Evolutionary conservation across 2,329 filamentous ascomycete genomes (phyloP).

Genomic region (Decorospora gaudefroyi): DNA sequence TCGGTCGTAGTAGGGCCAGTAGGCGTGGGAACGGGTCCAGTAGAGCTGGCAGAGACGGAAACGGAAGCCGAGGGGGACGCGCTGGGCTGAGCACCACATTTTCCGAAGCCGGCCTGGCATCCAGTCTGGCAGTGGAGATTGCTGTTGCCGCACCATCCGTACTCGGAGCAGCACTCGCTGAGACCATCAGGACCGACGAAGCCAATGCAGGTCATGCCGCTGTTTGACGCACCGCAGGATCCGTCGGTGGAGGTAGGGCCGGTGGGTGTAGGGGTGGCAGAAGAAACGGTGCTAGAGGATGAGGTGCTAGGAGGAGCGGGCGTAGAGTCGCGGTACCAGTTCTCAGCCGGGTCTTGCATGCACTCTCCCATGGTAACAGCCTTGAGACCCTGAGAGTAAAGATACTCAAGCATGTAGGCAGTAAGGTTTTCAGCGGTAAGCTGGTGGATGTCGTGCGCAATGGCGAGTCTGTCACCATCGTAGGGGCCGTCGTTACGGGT

Average conservation of each 20-base stretch:
- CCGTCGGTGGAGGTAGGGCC: constrained; percentile 28
- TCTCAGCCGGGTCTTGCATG: constrained; percentile 50
- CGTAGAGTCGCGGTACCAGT: constrained; percentile 55
- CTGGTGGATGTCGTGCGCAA: constrained; percentile 58
- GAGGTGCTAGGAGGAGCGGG: constrained; percentile 42
- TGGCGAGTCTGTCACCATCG: constrained; percentile 53
- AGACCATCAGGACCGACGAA: constrained; percentile 28
- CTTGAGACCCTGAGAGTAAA: constrained; percentile 47
- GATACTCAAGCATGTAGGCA: constrained; percentile 50
- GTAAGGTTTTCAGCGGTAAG: constrained; percentile 53
- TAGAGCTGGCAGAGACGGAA: constrained; percentile 34
- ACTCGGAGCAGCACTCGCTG: constrained; percentile 52
- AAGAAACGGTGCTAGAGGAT: constrained; percentile 15
- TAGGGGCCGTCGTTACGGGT: constrained; percentile 18
- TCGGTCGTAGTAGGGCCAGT: constrained; percentile 18
- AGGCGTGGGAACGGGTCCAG: constrained; percentile 37
- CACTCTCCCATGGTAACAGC: constrained; percentile 57
- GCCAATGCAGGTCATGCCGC: constrained; percentile 28
- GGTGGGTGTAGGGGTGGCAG: constrained; percentile 26
- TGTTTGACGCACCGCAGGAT: constrained; percentile 25
- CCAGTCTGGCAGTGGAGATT: constrained; percentile 32
- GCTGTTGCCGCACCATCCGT: constrained; percentile 47
- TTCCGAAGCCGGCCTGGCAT: constrained; percentile 27
- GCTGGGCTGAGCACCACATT: constrained; percentile 13
- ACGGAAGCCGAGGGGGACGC: constrained; percentile 6